Evolutionary conservation across 148 eudicot genomes (phyloP).

Genomic region (Camellia sinensis): DNA sequence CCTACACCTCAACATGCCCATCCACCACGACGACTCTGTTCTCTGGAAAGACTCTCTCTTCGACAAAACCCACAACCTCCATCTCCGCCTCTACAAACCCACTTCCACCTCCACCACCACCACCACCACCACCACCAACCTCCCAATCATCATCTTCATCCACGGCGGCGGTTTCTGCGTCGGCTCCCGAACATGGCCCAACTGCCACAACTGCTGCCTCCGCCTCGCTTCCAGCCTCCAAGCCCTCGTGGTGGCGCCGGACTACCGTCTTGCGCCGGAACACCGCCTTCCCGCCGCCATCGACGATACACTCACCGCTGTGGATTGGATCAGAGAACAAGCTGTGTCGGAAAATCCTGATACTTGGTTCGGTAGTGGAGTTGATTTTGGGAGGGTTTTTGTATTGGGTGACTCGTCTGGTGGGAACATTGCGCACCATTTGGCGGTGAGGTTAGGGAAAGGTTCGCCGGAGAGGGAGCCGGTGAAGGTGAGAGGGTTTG

Average conservation of each 20-base stretch:
- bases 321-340: slow-evolving; percentile 53
- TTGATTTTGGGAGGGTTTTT: slow-evolving; percentile 57
- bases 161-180: slow-evolving; percentile 88
- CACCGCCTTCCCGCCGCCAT: slow-evolving; percentile 73
- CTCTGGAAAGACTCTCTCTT: slow-evolving; percentile 53
- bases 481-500: slow-evolving; percentile 51
- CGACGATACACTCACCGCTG: slow-evolving; percentile 43
- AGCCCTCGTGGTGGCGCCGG: slow-evolving; percentile 60
- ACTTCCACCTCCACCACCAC: slow-evolving; percentile 18
- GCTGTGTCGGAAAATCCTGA: slow-evolving; percentile 23
- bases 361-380: slow-evolving; percentile 24
- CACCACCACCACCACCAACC: background rate
- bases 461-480: slow-evolving; percentile 38
- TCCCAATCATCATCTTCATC: slow-evolving; percentile 51
- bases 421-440: slow-evolving; percentile 74
- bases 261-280: slow-evolving; percentile 75
- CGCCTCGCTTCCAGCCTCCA: slow-evolving; percentile 48
- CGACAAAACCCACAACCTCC: slow-evolving; percentile 39
- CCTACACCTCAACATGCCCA: slow-evolving; percentile 29
- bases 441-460: slow-evolving; percentile 50
- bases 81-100: slow-evolving; percentile 65
- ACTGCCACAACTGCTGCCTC: slow-evolving; percentile 53
- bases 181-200: slow-evolving; percentile 71
- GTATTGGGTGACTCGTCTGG: slow-evolving; percentile 79
- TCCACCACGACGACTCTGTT: slow-evolving; percentile 34